Evolutionary conservation across 148 eudicot species (phyloP), one percentile per base, ranked within the genome.

Genomic region (Polygonum aviculare): DNA sequence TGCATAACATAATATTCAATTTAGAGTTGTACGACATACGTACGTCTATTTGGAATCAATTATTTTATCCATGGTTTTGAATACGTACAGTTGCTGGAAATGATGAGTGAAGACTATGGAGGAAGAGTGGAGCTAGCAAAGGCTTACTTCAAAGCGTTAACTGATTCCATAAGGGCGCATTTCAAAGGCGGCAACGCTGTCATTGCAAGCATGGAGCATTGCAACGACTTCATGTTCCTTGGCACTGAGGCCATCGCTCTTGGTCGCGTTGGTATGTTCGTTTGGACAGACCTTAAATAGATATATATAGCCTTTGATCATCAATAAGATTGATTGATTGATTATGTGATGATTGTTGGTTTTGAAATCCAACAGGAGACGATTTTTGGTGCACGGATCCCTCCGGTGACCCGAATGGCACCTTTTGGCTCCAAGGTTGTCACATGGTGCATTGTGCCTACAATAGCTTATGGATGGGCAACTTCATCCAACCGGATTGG

Each of bases 381-480:
- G 98, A 94, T 16, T 94, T 94, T 80, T 94, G 98, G 98, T 93
- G 97, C 72, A 92, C 92, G 2, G 98, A 94, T 71, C 95, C 98
- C 52, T 87, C 84, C 0, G 98, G 98, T 4, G 98, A 94, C 59
- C 96, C 95, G 2, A 92, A 90, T 67, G 97, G 98, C 7, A 94
- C 98, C 63, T 94, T 80, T 63, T 94, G 98, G 98, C 82, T 94
- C 4, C 98, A 94, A 84, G 98, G 98, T 0, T 94, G 98, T 82
- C 98, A 94, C 81, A 94, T 94, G 98, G 98, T 90, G 55, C 98
- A 94, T 75, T 94, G 98, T 74, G 98, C 98, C 5, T 94, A 94
- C 78, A 94, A 94, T 41, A 94, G 98, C 82, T 70, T 91, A 51
- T 94, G 98, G 98, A 94, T 94, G 98, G 97, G 95, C 48, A 90